These are phyloP conservation scores for Macrocystidia cucumis DNA, from an alignment of 1,284 basidiomycete genomes.

Conservation along the genomic window DNA sequence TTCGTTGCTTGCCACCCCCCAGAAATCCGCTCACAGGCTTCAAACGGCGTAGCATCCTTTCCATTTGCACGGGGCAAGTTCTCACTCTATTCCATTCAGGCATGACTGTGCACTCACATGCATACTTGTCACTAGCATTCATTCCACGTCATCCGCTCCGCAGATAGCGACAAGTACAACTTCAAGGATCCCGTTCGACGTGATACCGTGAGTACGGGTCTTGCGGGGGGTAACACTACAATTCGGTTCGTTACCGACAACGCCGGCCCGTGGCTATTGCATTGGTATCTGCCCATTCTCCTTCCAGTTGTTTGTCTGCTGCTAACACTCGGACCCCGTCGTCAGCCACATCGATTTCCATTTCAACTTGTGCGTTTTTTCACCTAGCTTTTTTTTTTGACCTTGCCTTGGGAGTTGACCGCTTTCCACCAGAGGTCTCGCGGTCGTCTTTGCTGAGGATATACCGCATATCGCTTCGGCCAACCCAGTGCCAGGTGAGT, in stretches of 20 bases:
- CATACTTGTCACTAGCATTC: conserved; percentile 13
- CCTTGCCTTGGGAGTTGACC: neutral
- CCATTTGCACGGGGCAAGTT: conserved; percentile 29
- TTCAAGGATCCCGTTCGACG: conserved; percentile 19
- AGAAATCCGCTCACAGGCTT: no score
- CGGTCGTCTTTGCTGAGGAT: conserved; percentile 31
- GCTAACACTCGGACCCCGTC: neutral
- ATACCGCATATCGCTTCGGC: conserved; percentile 15
- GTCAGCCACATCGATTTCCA: conserved; percentile 31
- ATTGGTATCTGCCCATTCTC: conserved; percentile 28
- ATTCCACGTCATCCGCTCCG: conserved; percentile 21
- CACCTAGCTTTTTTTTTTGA: neutral
- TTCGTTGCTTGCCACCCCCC: no score
- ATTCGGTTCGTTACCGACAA: conserved; percentile 40
- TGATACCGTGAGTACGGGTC: conserved; percentile 18
- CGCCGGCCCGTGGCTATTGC: conserved; percentile 38
- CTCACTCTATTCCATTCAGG: neutral
- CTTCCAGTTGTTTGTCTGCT: neutral
- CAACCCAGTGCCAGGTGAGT: conserved; percentile 11
- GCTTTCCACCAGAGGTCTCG: conserved; percentile 22
- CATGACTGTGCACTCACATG: conserved; percentile 1
- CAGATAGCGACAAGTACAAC: conserved; percentile 15
- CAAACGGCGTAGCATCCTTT: conserved; percentile 31
- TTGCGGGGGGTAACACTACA: conserved; percentile 26
- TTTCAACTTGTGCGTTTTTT: conserved; percentile 20